Evolutionary conservation across 371 early-diverging fungal species (phyloP).

Genomic region (Thermomucor indicae-seudaticae): DNA sequence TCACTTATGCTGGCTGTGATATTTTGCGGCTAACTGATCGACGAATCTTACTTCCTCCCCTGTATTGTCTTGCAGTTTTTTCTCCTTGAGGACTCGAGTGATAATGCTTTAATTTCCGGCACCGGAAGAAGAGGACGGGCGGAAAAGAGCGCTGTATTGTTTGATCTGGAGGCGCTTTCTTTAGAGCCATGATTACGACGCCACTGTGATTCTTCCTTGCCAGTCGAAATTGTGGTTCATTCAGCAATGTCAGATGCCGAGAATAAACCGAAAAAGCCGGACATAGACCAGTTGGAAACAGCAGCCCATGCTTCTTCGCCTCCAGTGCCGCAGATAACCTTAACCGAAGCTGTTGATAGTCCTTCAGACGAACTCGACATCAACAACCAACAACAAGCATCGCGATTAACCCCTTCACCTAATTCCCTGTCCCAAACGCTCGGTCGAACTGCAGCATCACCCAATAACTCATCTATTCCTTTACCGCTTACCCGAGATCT

Average conservation of each 20-base stretch:
- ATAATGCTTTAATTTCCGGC: too few species aligned
- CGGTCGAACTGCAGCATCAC: not conserved
- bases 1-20: too few species aligned
- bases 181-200: too few species aligned
- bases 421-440: slow-evolving; percentile 7
- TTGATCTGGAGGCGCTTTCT: too few species aligned
- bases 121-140: too few species aligned
- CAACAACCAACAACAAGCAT: slow-evolving; percentile 1
- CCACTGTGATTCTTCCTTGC: too few species aligned
- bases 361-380: not conserved
- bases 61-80: too few species aligned
- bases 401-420: slow-evolving; percentile 11
- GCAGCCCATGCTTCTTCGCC: slow-evolving; percentile 4
- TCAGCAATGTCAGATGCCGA: slow-evolving; percentile 18
- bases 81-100: too few species aligned
- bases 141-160: too few species aligned
- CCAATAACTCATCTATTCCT: slow-evolving; percentile 8
- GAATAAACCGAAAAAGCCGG: slow-evolving; percentile 5
- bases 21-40: too few species aligned
- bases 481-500: slow-evolving; percentile 45
- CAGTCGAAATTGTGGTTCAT: too few species aligned
- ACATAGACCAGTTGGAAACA: not conserved
- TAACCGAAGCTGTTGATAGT: slow-evolving; percentile 20
- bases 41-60: too few species aligned
- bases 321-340: slow-evolving; percentile 34